These are phyloP conservation scores for Metschnikowia gruessii DNA, from an alignment of 805 yeast species.

Conservation along the genomic window DNA sequence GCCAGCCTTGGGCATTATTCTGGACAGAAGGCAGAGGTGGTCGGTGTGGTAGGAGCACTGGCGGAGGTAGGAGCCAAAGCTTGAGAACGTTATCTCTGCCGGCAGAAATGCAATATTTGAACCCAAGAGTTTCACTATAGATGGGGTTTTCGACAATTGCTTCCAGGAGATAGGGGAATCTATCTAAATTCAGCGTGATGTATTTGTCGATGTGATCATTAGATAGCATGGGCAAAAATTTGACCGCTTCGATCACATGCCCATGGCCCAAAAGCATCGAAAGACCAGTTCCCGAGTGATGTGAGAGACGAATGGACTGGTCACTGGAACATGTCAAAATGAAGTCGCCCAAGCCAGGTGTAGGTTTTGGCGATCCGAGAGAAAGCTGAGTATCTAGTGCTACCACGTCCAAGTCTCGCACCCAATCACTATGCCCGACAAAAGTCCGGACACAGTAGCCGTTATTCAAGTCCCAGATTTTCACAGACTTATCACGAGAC, in stretches of 20 bases:
- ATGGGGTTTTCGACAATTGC: constrained; percentile 27
- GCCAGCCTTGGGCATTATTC: constrained; percentile 57
- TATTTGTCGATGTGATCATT: constrained; percentile 48
- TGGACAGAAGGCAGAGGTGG: constrained; percentile 51
- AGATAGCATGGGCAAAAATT: constrained; percentile 57
- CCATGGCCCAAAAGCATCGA: constrained; percentile 71
- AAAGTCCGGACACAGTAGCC: constrained; percentile 69
- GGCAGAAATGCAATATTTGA: constrained; percentile 71
- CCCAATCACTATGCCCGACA: constrained; percentile 88
- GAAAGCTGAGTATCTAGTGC: constrained; percentile 18
- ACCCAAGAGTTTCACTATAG: constrained; percentile 44
- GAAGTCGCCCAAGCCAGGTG: constrained; percentile 46
- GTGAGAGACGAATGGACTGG: constrained; percentile 66
- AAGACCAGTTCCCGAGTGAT: constrained; percentile 63
- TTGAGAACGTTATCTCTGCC: constrained; percentile 74
- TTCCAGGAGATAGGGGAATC: constrained; percentile 34
- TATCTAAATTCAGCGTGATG: constrained; percentile 30
- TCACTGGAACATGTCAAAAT: constrained; percentile 77
- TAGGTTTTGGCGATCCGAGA: constrained; percentile 9
- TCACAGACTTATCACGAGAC: constrained; percentile 61
- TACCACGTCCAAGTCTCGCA: constrained; percentile 55
- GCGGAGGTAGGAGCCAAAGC: constrained; percentile 76
- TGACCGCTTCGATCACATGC: constrained; percentile 76
- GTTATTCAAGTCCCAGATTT: constrained; percentile 61
- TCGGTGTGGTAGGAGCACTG: constrained; percentile 52